phyloP scores from a whole-genome alignment of 768 basidiomycete species.

The Psilocybe cubensis region DNA sequence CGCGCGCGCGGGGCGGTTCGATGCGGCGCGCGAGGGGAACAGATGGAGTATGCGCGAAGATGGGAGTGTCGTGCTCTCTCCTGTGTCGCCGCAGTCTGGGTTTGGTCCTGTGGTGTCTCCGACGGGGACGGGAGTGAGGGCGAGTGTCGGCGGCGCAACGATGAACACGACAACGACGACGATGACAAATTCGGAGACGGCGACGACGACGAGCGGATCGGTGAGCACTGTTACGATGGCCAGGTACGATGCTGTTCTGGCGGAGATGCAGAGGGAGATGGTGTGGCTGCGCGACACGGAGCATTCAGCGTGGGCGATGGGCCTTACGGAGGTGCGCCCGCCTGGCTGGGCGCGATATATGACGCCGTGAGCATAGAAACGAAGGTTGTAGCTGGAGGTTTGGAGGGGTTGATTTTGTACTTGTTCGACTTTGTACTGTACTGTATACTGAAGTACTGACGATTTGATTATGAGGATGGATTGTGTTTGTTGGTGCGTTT shows the following conservation, averaged over 20 bases:
- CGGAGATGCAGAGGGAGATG: constrained; percentile 25
- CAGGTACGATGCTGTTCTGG: constrained; percentile 14
- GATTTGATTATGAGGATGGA: too few relatives aligned
- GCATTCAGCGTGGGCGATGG: constrained; percentile 24
- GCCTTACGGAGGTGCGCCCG: constrained; percentile 22
- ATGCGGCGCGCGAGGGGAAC: background rate
- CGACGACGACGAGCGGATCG: background rate
- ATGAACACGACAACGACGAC: background rate
- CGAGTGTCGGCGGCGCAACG: background rate
- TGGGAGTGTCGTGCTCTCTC: background rate
- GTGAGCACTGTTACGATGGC: constrained; percentile 1
- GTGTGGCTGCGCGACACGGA: constrained; percentile 25
- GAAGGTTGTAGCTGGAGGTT: background rate
- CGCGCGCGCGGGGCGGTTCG: background rate
- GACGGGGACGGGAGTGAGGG: background rate
- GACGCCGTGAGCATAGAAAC: constrained; percentile 20
- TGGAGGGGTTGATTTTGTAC: background rate
- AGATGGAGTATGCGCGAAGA: background rate
- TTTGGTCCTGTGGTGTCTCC: too few relatives aligned
- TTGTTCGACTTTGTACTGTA: background rate
- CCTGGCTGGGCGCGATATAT: constrained; percentile 23
- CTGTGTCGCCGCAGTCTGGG: background rate
- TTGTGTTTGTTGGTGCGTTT: too few relatives aligned
- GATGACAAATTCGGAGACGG: background rate
- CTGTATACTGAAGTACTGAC: background rate